phyloP scores from a whole-genome alignment of 495 filamentous ascomycete species.

The Amorphotheca resinae region DNA sequence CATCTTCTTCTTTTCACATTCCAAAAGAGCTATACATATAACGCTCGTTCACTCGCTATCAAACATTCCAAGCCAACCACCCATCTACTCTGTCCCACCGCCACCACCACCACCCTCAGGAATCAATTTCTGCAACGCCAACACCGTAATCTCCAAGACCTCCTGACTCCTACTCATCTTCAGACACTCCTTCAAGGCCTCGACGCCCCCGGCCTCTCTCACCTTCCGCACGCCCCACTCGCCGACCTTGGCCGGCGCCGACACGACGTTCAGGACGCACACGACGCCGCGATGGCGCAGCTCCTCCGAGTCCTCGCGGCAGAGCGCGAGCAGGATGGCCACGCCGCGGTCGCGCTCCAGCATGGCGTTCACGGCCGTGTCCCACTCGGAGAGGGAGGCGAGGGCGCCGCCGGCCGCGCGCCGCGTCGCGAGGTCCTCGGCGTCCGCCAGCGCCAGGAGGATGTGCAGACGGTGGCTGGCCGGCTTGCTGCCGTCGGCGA shows the following conservation, averaged over 20 bases:
- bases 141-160: conserved; percentile 49
- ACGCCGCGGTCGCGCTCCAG: conserved; percentile 56
- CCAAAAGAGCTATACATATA: too few relatives aligned
- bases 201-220: conserved; percentile 41
- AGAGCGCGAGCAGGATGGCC: conserved; percentile 57
- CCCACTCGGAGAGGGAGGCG: conserved; percentile 69
- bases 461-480: conserved; percentile 67
- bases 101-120: too few relatives aligned
- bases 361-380: conserved; percentile 55
- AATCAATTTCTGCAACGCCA: conserved; percentile 19
- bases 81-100: too few relatives aligned
- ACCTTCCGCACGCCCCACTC: conserved; percentile 28
- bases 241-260: conserved; percentile 38
- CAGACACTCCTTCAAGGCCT: conserved; percentile 47
- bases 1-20: too few relatives aligned
- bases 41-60: too few relatives aligned
- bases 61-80: too few relatives aligned
- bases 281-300: conserved; percentile 69
- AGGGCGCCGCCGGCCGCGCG: conserved; percentile 79
- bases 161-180: conserved; percentile 50
- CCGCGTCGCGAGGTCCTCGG: conserved; percentile 66
- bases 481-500: conserved; percentile 54
- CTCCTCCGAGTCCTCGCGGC: conserved; percentile 61
- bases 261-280: conserved; percentile 52
- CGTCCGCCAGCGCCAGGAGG: conserved; percentile 74